A percentile compares a stretch with the other conserved stretches of the same genome.
phyloP scores from a whole-genome alignment of 1,139 yeast genomes.

The Candida mesenterica region DNA sequence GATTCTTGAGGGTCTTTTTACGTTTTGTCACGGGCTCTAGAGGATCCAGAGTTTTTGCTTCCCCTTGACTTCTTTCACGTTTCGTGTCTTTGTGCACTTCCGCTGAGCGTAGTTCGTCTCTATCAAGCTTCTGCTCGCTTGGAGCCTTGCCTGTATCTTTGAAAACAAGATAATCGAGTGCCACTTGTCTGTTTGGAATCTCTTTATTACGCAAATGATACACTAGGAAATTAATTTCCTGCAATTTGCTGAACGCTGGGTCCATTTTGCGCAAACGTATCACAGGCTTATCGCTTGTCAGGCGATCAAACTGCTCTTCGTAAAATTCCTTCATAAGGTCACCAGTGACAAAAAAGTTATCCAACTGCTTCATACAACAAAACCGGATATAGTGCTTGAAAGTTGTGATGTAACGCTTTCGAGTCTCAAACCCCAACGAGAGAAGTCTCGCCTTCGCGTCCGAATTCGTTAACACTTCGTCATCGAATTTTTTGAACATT shows the following conservation, averaged over 20 bases:
- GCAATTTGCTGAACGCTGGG: conserved; percentile 19
- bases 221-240: conserved; percentile 19
- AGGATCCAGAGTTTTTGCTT: no score
- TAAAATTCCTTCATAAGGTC: conserved; percentile 19
- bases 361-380: conserved; percentile 15
- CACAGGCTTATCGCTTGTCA: conserved; percentile 17
- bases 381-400: conserved; percentile 19
- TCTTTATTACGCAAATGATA: conserved; percentile 16
- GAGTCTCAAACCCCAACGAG: conserved; percentile 17
- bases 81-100: background rate
- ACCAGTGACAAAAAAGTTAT: conserved; percentile 17
- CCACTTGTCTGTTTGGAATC: conserved; percentile 17
- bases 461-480: conserved; percentile 18
- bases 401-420: conserved; percentile 19
- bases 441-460: conserved; percentile 18
- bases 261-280: conserved; percentile 19
- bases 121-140: background rate
- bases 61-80: conserved; percentile 1
- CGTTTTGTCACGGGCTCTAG: background rate
- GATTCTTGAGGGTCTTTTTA: background rate
- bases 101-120: background rate
- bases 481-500: conserved; percentile 20
- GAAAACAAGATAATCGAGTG: conserved; percentile 16
- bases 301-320: conserved; percentile 15
- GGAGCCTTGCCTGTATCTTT: conserved; percentile 14